Base-by-base conservation (phyloP, 306 rosid species). In the Inga laurina region DNA sequence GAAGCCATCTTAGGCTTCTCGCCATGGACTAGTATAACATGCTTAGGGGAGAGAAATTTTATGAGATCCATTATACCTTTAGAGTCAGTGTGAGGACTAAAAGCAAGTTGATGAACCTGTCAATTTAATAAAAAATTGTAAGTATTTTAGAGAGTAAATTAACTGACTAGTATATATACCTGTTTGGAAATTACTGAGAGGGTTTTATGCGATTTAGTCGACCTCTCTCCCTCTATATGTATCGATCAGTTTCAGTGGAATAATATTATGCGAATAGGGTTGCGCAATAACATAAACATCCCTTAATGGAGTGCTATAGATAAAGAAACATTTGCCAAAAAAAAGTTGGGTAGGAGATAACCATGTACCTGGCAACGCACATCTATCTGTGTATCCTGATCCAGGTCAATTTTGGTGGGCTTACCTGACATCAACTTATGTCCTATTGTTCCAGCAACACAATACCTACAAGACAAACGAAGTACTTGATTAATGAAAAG, bases 21-120 rank as follows among this genome's bases (percentile, higher is more conserved):
- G 0, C 99, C 99, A 57, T 93, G 99, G 67, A 95, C 99, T 21
- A 95, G 93, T 35, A 95, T 90, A 69, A 91, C 94, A 69, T 95
- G 89, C 89, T 95, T 95, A 0, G 99, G 99, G 84, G 94, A 87
- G 82, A 96, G 93, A 87, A 96, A 96, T 76, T 92, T 93, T 74
- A 93, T 81, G 44, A 93, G 97, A 86, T 95, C 99, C 99, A 95
- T 95, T 81, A 93, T 95, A 83, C 99, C 99, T 88, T 95, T 95
- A 75, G 92, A 82, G 79, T 95, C 99, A 5, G 99, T 93, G 75
- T 95, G 99, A 85, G 98, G 93, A 85, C 99, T 95, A 88, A 93
- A 95, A 73, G 96, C 87, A 91, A 95, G 72, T 48, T 95, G 97
- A 88, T 95, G 99, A 89, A 95, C 88, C 99, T 95, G 93, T 82